Evolutionary conservation across 768 basidiomycete genomes (phyloP), one percentile per base, ranked within the genome.

Genomic region (Termitomyces sp.): DNA sequence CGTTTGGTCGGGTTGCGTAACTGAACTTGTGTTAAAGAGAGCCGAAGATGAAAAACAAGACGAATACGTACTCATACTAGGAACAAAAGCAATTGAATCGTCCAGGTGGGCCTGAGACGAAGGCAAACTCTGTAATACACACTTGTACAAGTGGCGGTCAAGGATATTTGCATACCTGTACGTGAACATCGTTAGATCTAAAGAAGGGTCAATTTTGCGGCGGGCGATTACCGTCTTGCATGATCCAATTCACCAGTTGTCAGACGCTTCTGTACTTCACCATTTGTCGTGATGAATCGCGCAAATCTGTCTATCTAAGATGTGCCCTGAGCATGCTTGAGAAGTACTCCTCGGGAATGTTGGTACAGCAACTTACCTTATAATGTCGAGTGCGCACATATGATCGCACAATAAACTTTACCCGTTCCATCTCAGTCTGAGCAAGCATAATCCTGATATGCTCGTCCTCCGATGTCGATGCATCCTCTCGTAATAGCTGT

Each of bases 381-480:
- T 82, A 86, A 52, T 96, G 71, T 58, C 95, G 79, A 30, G 90
- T 92, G 24, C 95, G 82, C 5, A 96, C 82, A 69, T 96, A 98
- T 1, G 93, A 92, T 57, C 95, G 76, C 26, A 97, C 85, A 55
- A 96, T 83, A 67, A 94, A 98, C 72, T 94, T 95, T 65, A 93
- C 91, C 42, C 95, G 85, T 69, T 98, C 95, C 64, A 96, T 84
- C 72, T 98, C 95, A 0, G 93, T 95, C 73, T 95, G 93, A 0
- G 92, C 95, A 53, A 98, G 87, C 79, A 93, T 88, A 34, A 96
- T 91, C 63, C 93, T 80, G 59, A 95, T 90, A 66, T 98, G 94
- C 62, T 98, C 95, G 60, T 96, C 93, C 66, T 96, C 93, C 1
- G 89, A 92, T 2, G 91, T 88, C 37, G 85, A 82, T 0, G 92